These are phyloP conservation scores for Coemansia aciculifera DNA, from an alignment of 192 early-diverging fungal genomes.

Conservation along the genomic window DNA sequence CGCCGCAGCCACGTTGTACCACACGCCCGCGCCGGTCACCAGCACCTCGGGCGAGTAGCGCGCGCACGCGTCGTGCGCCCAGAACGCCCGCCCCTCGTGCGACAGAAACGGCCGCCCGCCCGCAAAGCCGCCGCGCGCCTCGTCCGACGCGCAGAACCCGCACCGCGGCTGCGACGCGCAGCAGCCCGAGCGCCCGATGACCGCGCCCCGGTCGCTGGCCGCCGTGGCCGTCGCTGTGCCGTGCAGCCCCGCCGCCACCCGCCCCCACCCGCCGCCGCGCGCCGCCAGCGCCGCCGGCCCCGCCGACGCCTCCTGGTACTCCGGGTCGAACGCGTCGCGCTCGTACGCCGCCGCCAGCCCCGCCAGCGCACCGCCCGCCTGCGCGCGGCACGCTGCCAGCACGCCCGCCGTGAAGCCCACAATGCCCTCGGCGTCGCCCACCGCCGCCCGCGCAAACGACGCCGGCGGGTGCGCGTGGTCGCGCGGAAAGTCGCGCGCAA, in stretches of 20 bases:
- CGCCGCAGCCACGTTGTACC: slow-evolving; percentile 85
- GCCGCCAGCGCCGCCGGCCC: no score
- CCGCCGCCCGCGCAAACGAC: slow-evolving; percentile 68
- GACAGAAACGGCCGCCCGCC: slow-evolving; percentile 59
- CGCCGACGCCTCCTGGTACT: no score
- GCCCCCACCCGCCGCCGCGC: slow-evolving; percentile 28
- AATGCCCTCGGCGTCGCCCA: slow-evolving; percentile 38
- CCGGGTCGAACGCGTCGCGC: slow-evolving; percentile 39
- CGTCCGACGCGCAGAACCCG: slow-evolving; percentile 62
- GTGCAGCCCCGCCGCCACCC: slow-evolving; percentile 44
- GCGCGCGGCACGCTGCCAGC: slow-evolving; percentile 21
- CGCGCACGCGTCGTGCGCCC: slow-evolving; percentile 86
- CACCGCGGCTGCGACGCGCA: slow-evolving; percentile 26
- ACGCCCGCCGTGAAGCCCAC: slow-evolving; percentile 30
- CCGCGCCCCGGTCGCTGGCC: slow-evolving; percentile 14
- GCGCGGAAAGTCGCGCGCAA: slow-evolving; percentile 65
- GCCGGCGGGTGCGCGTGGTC: slow-evolving; percentile 76
- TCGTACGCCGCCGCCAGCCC: slow-evolving; percentile 24
- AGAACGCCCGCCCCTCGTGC: slow-evolving; percentile 63
- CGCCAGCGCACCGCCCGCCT: neutral
- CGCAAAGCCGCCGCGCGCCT: slow-evolving; percentile 25
- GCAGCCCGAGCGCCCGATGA: slow-evolving; percentile 15
- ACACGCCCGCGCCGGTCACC: slow-evolving; percentile 62
- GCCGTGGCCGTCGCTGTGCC: slow-evolving; percentile 38
- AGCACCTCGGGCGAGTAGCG: slow-evolving; percentile 84